These are phyloP conservation scores for Collybia sp. DNA, from an alignment of 768 basidiomycete species.

Conservation along the genomic window DNA sequence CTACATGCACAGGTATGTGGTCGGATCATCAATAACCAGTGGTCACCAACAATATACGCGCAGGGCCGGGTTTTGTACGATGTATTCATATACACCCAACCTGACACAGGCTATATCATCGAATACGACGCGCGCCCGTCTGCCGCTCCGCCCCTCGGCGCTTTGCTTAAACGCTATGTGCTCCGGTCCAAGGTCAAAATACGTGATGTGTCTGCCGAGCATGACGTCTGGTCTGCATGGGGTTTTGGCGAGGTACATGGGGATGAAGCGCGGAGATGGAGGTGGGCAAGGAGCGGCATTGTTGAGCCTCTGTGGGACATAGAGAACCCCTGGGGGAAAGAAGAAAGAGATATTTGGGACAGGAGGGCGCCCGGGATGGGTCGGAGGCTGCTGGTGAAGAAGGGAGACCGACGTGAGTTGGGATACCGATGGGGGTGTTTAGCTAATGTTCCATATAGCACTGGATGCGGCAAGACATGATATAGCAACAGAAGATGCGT, in stretches of 20 bases:
- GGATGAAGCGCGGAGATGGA: constrained; percentile 34
- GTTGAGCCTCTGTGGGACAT: constrained; percentile 72
- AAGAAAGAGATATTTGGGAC: constrained; percentile 52
- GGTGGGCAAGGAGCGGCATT: constrained; percentile 63
- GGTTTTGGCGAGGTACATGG: constrained; percentile 29
- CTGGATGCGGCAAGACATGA: constrained; percentile 55
- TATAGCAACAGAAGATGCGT: constrained; percentile 45
- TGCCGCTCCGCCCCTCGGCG: constrained; percentile 54
- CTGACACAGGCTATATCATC: constrained; percentile 53
- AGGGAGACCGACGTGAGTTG: constrained; percentile 71
- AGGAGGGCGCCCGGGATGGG: constrained; percentile 79
- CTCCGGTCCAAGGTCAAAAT: constrained; percentile 88
- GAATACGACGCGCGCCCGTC: constrained; percentile 66
- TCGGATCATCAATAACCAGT: constrained; percentile 9
- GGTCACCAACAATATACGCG: constrained; percentile 9
- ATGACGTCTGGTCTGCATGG: constrained; percentile 83
- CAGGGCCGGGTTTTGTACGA: constrained; percentile 92
- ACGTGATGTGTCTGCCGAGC: constrained; percentile 71
- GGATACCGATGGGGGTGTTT: not conserved
- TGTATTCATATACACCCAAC: constrained; percentile 73
- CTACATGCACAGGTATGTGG: constrained; percentile 71
- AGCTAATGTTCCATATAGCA: constrained; percentile 28
- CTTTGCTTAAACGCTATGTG: constrained; percentile 79
- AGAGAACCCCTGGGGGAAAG: constrained; percentile 57
- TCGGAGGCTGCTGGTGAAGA: constrained; percentile 58